These are phyloP conservation scores for Cercospora berteroae DNA, from an alignment of 2,329 filamentous ascomycete species.

Conservation along the genomic window DNA sequence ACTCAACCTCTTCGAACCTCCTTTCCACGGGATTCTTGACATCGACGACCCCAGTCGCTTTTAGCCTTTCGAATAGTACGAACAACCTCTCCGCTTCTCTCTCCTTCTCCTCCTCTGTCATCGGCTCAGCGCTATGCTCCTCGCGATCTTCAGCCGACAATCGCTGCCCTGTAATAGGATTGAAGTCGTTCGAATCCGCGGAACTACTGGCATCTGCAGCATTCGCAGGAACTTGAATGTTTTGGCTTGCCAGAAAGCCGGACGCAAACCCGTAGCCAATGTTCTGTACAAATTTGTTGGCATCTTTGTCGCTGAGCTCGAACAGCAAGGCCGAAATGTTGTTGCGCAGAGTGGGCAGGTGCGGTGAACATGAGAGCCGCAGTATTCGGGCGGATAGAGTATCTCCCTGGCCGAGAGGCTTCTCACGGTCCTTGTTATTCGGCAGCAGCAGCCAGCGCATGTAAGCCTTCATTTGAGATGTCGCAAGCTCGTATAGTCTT, in stretches of 20 bases:
- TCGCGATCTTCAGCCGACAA: slow-evolving; percentile 47
- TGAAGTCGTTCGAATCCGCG: slow-evolving; percentile 49
- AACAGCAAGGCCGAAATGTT: slow-evolving; percentile 79
- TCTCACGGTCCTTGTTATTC: slow-evolving; percentile 69
- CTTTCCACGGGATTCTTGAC: slow-evolving; percentile 79
- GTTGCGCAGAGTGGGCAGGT: slow-evolving; percentile 69
- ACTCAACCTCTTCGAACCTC: slow-evolving; percentile 67
- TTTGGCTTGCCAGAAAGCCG: slow-evolving; percentile 82
- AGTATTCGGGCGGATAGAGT: slow-evolving; percentile 75
- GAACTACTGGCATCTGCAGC: slow-evolving; percentile 56
- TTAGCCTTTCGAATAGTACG: slow-evolving; percentile 81
- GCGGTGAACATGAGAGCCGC: slow-evolving; percentile 70
- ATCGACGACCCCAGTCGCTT: slow-evolving; percentile 70
- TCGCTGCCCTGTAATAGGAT: slow-evolving; percentile 85
- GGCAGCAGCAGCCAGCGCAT: slow-evolving; percentile 72
- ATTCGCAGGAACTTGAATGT: slow-evolving; percentile 71
- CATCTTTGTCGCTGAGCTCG: slow-evolving; percentile 78
- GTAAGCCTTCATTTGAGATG: slow-evolving; percentile 58
- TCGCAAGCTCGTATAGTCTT: slow-evolving; percentile 69
- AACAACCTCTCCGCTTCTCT: slow-evolving; percentile 85
- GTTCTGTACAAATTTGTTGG: slow-evolving; percentile 78
- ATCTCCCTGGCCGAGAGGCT: slow-evolving; percentile 72
- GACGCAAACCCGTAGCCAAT: slow-evolving; percentile 94
- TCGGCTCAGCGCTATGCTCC: slow-evolving; percentile 61
- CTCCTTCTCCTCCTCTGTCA: slow-evolving; percentile 91